Evolutionary conservation across 257 asterid genomes (phyloP).

Genomic region (Galeopsis tetrahit): DNA sequence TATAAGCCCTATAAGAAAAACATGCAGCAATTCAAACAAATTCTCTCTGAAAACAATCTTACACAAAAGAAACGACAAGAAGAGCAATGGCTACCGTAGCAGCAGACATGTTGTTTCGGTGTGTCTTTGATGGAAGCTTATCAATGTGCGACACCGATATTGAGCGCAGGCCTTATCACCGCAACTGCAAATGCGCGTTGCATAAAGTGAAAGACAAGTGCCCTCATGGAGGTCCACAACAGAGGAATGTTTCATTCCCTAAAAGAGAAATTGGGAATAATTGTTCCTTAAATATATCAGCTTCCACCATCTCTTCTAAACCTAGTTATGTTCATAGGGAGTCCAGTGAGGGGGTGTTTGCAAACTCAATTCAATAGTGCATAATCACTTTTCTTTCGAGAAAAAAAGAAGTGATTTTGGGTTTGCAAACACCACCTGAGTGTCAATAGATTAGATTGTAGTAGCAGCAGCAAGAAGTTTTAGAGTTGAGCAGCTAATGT

Average conservation of each 20-base stretch:
- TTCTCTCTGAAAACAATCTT: background rate
- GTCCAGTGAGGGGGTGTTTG: background rate
- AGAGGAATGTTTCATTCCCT: slow-evolving; percentile 35
- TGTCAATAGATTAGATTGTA: background rate
- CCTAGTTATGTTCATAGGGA: background rate
- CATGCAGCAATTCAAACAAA: background rate
- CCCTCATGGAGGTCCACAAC: slow-evolving; percentile 18
- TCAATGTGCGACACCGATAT: slow-evolving; percentile 41
- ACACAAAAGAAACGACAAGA: slow-evolving; percentile 1
- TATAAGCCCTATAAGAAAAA: slow-evolving; percentile 15
- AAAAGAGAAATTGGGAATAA: slow-evolving; percentile 15
- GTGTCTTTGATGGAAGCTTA: slow-evolving; percentile 43
- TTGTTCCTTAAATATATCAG: slow-evolving; percentile 17
- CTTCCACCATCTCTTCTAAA: slow-evolving; percentile 33
- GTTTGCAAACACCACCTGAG: background rate
- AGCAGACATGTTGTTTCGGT: slow-evolving; percentile 36
- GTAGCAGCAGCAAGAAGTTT: slow-evolving; percentile 20
- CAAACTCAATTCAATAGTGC: background rate
- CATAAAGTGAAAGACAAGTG: slow-evolving; percentile 36
- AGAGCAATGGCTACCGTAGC: slow-evolving; percentile 45
- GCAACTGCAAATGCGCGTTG: slow-evolving; percentile 46
- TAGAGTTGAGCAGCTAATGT: slow-evolving; percentile 5
- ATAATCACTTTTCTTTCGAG: too few species aligned
- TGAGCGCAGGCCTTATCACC: slow-evolving; percentile 50
- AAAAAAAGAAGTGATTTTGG: background rate